Conservation (phyloP, 1,284 basidiomycete species). For the Lentinus polychrous region DNA sequence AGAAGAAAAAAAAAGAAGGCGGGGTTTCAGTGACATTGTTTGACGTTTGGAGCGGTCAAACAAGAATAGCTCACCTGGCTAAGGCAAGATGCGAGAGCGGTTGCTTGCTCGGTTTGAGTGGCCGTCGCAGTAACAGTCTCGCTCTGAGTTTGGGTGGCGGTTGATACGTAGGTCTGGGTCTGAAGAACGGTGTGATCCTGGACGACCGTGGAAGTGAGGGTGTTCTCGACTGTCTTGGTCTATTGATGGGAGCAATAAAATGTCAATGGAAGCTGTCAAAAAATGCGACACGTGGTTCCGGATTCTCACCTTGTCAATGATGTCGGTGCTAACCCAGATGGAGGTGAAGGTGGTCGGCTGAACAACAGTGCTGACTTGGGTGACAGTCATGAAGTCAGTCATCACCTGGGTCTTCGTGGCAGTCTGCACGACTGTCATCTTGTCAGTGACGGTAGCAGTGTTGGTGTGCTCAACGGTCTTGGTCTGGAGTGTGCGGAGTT, state of each 20-base stretch:
- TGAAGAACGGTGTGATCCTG: constrained; percentile 37
- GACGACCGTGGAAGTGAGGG: constrained; percentile 41
- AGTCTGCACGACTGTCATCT: constrained; percentile 29
- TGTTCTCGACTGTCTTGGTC: constrained; percentile 51
- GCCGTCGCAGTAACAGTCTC: constrained; percentile 18
- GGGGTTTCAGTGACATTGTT: no score
- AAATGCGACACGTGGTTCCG: neutral
- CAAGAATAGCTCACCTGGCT: constrained; percentile 30
- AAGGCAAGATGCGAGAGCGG: constrained; percentile 47
- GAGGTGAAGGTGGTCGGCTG: constrained; percentile 47
- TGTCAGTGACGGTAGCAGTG: constrained; percentile 24
- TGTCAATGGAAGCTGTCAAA: neutral
- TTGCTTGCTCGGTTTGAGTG: constrained; percentile 30
- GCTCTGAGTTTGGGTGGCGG: constrained; percentile 22
- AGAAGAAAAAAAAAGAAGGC: neutral
- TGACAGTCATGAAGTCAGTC: constrained; percentile 24
- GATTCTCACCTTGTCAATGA: constrained; percentile 48
- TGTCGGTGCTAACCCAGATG: constrained; percentile 46
- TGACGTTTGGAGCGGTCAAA: constrained; percentile 10
- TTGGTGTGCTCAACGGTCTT: constrained; percentile 26
- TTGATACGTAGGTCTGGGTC: constrained; percentile 40
- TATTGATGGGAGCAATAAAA: constrained; percentile 13
- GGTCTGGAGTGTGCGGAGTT: constrained; percentile 16
- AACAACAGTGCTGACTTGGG: constrained; percentile 22
- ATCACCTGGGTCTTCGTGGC: constrained; percentile 36